These are phyloP conservation scores for Hyphodiscus sp. DNA, from an alignment of 2,329 filamentous ascomycete genomes.

Conservation along the genomic window DNA sequence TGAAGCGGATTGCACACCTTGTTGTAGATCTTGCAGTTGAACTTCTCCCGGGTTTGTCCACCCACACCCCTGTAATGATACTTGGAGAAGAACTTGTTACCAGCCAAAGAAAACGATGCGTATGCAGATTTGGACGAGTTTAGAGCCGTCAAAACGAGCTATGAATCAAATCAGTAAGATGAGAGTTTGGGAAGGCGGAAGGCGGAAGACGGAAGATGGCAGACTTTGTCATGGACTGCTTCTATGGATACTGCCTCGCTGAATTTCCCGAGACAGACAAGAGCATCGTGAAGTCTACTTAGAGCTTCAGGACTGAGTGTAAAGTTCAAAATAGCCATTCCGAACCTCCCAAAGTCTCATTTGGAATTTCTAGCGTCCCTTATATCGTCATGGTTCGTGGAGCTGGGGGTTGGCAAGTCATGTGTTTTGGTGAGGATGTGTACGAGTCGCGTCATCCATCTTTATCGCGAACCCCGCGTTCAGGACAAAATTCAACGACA, in stretches of 20 bases:
- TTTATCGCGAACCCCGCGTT: conserved; percentile 9
- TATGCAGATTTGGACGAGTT: conserved; percentile 80
- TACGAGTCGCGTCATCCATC: not conserved
- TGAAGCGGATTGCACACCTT: conserved; percentile 38
- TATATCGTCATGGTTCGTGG: not conserved
- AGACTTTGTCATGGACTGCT: conserved; percentile 25
- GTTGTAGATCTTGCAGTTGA: conserved; percentile 71
- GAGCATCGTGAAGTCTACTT: conserved; percentile 61
- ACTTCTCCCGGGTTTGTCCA: conserved; percentile 38
- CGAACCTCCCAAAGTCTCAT: not conserved
- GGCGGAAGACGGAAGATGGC: not conserved
- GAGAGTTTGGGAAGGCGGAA: not conserved
- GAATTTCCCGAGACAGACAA: conserved; percentile 72
- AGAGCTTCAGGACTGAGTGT: conserved; percentile 69
- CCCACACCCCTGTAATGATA: conserved; percentile 56
- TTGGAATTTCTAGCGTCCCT: not conserved
- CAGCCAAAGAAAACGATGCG: conserved; percentile 62
- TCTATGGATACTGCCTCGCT: conserved; percentile 74
- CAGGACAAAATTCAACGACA: conserved; percentile 1
- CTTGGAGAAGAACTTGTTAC: conserved; percentile 63
- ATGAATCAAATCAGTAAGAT: conserved; percentile 7
- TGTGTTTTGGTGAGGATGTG: not conserved
- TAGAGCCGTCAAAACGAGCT: conserved; percentile 69
- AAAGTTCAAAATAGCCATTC: conserved; percentile 62
- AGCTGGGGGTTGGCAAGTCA: not conserved